Percentiles rank a stretch among this genome's conserved stretches.
These are phyloP conservation scores for Grigorovia yakushimaensis DNA, from an alignment of 805 yeast genomes.

Conservation along the genomic window DNA sequence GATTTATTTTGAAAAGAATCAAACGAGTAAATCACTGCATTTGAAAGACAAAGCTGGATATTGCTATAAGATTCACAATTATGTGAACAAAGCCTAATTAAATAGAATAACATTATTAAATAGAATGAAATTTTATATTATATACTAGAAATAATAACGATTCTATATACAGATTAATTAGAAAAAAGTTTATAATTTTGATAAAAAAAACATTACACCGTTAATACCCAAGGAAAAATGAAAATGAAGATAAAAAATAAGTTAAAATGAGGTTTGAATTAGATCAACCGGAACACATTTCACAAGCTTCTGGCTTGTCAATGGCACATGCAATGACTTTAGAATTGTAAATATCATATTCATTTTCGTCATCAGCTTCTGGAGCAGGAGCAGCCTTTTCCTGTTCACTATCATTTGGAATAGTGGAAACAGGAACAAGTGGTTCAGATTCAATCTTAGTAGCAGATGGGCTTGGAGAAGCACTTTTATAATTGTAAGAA, in stretches of 20 bases:
- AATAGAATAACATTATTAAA: background rate
- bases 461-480: slow-evolving; percentile 29
- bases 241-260: background rate
- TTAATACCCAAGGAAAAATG: background rate
- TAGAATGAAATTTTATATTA: background rate
- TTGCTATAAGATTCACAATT: too few species aligned
- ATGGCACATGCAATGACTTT: slow-evolving; percentile 95
- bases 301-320: slow-evolving; percentile 93
- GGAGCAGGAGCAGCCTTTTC: slow-evolving; percentile 31
- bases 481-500: slow-evolving; percentile 17
- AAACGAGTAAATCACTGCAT: too few species aligned
- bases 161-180: background rate
- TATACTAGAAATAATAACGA: background rate
- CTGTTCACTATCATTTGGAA: slow-evolving; percentile 27
- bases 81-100: too few species aligned
- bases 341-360: slow-evolving; percentile 79
- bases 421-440: slow-evolving; percentile 21
- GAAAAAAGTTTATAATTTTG: background rate
- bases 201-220: background rate
- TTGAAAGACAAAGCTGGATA: too few species aligned
- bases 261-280: background rate
- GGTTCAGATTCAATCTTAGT: slow-evolving; percentile 19
- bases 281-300: slow-evolving; percentile 92
- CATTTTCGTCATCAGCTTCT: slow-evolving; percentile 33
- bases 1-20: too few species aligned